phyloP scores from a whole-genome alignment of 192 early-diverging fungal species.

The Linderina pennispora region DNA sequence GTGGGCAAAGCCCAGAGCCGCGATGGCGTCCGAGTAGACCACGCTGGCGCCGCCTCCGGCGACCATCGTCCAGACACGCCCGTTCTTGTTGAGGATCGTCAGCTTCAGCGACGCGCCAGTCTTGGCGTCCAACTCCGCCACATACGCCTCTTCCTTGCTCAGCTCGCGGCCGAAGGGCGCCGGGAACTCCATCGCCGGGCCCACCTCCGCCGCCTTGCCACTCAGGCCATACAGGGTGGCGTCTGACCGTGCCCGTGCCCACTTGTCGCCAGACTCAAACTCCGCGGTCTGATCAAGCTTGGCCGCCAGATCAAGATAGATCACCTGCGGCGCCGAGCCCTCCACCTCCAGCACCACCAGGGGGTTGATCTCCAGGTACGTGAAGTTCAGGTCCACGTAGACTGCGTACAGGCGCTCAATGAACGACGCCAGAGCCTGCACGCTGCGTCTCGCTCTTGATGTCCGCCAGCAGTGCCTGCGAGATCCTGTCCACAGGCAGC shows the following conservation, averaged over 20 bases:
- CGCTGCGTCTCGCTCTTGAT: constrained; percentile 57
- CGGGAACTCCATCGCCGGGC: constrained; percentile 92
- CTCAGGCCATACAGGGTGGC: constrained; percentile 48
- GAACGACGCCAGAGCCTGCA: constrained; percentile 81
- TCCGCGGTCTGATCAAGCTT: constrained; percentile 99
- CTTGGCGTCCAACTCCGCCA: constrained; percentile 96
- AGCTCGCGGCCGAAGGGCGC: constrained; percentile 97
- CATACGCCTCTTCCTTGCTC: constrained; percentile 96
- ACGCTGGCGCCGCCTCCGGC: constrained; percentile 99
- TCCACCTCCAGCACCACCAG: constrained; percentile 83
- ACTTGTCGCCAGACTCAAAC: constrained; percentile 93
- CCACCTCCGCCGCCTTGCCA: constrained; percentile 33
- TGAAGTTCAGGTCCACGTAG: constrained; percentile 96
- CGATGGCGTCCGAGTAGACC: constrained; percentile 97
- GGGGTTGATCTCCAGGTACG: constrained; percentile 99
- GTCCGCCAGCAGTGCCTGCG: constrained; percentile 59
- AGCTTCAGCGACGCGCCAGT: constrained; percentile 98
- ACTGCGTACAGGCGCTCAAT: constrained; percentile 90
- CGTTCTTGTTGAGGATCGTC: constrained; percentile 91
- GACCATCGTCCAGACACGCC: constrained; percentile 99
- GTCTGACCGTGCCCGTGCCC: constrained; percentile 78
- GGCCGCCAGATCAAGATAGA: constrained; percentile 93
- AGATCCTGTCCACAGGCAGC: constrained; percentile 69
- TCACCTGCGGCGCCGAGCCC: constrained; percentile 60
- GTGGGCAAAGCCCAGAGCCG: constrained; percentile 86